phyloP scores from a whole-genome alignment of 495 filamentous ascomycete genomes.

The Penicillium antarcticum region DNA sequence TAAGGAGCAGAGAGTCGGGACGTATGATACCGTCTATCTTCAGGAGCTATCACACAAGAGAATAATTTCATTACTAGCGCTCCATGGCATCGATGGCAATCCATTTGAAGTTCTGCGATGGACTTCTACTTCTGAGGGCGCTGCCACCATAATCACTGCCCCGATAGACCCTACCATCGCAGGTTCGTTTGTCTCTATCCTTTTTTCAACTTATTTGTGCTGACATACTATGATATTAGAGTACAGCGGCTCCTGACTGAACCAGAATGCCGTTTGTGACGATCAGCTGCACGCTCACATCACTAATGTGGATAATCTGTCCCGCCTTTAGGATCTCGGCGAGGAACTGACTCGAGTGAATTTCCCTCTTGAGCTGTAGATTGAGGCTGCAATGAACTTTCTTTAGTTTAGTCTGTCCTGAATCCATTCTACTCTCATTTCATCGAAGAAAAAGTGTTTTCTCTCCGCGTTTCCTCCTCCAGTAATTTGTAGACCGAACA shows the following conservation, averaged over 20 bases:
- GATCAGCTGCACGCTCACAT: slow-evolving; percentile 17
- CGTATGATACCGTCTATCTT: neutral
- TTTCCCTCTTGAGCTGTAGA: neutral
- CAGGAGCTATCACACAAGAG: no score
- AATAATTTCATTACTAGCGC: no score
- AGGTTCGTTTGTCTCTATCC: slow-evolving; percentile 1
- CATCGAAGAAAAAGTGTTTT: slow-evolving; percentile 4
- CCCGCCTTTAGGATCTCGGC: slow-evolving; percentile 16
- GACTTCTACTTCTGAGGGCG: slow-evolving; percentile 16
- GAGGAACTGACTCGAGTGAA: slow-evolving; percentile 13
- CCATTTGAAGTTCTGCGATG: slow-evolving; percentile 7
- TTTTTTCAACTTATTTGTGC: no score
- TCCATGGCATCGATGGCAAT: slow-evolving; percentile 15
- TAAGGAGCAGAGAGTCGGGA: no score
- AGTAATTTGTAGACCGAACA: slow-evolving; percentile 19
- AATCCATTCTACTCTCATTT: neutral
- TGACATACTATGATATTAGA: slow-evolving; percentile 1
- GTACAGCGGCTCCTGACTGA: slow-evolving; percentile 9
- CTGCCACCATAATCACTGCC: slow-evolving; percentile 19
- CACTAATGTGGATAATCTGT: slow-evolving; percentile 11
- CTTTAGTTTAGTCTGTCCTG: no score
- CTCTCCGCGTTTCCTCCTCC: slow-evolving; percentile 19
- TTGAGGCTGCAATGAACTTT: no score
- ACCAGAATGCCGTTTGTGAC: slow-evolving; percentile 14
- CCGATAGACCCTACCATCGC: slow-evolving; percentile 22